Percentiles rank a stretch among this genome's conserved stretches.
These are phyloP conservation scores for Colletotrichum graminicola DNA, from an alignment of 2,329 filamentous ascomycete genomes.

Conservation along the genomic window DNA sequence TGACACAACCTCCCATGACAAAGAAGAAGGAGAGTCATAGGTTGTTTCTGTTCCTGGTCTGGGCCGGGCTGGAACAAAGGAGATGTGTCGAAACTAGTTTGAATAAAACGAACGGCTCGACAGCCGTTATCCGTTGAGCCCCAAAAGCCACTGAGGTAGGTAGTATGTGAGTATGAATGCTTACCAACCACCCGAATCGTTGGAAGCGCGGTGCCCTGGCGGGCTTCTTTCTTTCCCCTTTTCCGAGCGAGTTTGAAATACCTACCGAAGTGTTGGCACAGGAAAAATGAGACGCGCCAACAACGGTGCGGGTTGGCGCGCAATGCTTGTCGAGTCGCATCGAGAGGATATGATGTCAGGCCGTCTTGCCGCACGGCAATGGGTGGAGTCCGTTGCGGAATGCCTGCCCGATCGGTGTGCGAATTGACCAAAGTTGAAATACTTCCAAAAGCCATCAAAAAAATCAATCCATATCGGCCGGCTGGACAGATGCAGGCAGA, in stretches of 20 bases:
- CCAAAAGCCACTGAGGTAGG: constrained; percentile 6
- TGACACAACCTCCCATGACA: constrained; percentile 1
- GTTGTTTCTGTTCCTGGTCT: constrained; percentile 4
- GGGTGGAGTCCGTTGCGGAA: background rate
- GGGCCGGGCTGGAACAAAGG: background rate
- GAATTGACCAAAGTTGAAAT: background rate
- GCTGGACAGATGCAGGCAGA: background rate
- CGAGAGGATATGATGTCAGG: background rate
- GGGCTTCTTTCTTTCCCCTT: too few relatives aligned
- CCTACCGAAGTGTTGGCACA: background rate
- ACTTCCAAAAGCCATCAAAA: background rate
- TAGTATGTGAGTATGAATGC: background rate
- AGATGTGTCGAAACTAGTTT: background rate
- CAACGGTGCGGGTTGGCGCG: background rate
- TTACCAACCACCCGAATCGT: background rate
- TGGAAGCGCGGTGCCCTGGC: too few relatives aligned
- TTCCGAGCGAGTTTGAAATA: background rate
- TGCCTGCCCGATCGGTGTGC: background rate
- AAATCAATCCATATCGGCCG: background rate
- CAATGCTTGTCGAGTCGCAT: background rate
- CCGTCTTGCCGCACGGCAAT: background rate
- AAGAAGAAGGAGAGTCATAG: constrained; percentile 3
- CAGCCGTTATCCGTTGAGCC: constrained; percentile 16
- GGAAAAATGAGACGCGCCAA: background rate
- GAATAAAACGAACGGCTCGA: background rate